A percentile compares a stretch with the other conserved stretches of the same genome.
Conservation (phyloP, 768 basidiomycete species). For the Solioccasus polychromus region DNA sequence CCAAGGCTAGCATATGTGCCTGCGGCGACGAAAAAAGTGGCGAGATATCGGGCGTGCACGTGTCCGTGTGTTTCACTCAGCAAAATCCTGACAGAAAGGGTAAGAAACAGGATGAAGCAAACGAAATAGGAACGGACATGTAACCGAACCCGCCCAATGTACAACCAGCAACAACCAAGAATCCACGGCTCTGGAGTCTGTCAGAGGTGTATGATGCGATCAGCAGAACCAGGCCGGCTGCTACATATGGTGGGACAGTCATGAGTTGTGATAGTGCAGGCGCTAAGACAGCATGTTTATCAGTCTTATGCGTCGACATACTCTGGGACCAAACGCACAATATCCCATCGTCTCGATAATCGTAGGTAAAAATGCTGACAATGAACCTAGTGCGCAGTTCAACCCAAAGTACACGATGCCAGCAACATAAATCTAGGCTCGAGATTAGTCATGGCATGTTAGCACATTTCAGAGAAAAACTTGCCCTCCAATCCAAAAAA, state of each 20-base stretch:
- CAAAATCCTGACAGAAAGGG: constrained; percentile 26
- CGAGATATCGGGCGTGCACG: constrained; percentile 40
- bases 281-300: constrained; percentile 26
- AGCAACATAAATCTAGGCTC: constrained; percentile 38
- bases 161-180: constrained; percentile 30
- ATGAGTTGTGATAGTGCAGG: constrained; percentile 46
- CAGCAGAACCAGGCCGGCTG: constrained; percentile 37
- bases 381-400: constrained; percentile 47
- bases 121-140: constrained; percentile 26
- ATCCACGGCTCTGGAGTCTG: constrained; percentile 42
- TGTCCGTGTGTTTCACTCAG: constrained; percentile 31
- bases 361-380: constrained; percentile 53
- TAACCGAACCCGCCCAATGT: constrained; percentile 40
- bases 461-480: background rate
- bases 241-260: constrained; percentile 54
- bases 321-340: constrained; percentile 30
- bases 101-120: background rate
- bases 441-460: constrained; percentile 5
- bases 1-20: constrained; percentile 47
- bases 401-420: constrained; percentile 49
- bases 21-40: constrained; percentile 43
- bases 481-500: constrained; percentile 45
- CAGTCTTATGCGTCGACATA: background rate
- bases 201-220: constrained; percentile 41
- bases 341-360: constrained; percentile 51